Conservation (phyloP, 2,329 filamentous ascomycete species). For the Sporothrix humicola region DNA sequence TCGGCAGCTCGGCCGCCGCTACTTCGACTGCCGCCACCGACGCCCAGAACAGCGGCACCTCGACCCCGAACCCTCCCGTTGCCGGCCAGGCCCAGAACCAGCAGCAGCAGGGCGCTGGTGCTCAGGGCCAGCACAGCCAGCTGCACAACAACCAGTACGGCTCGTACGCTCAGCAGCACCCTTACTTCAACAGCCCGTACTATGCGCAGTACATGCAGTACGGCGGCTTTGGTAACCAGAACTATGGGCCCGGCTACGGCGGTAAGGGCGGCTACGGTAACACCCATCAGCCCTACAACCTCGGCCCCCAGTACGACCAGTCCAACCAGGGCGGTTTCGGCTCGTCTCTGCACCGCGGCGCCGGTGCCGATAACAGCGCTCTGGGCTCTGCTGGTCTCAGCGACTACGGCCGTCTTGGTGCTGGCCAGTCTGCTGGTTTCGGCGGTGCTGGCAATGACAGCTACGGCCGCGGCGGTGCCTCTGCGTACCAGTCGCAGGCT, state of each 20-base stretch:
- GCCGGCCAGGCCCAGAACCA: conserved; percentile 52
- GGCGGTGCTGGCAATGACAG: conserved; percentile 53
- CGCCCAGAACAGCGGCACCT: conserved; percentile 83
- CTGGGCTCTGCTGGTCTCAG: conserved; percentile 55
- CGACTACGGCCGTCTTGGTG: conserved; percentile 60
- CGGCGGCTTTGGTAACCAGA: conserved; percentile 50
- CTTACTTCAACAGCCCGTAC: conserved; percentile 67
- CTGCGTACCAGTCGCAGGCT: conserved; percentile 60
- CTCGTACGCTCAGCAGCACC: conserved; percentile 51
- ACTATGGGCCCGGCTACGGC: conserved; percentile 59
- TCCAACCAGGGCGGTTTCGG: conserved; percentile 55
- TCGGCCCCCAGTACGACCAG: conserved; percentile 64
- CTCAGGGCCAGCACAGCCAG: conserved; percentile 45
- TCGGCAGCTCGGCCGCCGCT: conserved; percentile 52
- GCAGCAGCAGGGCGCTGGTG: conserved; percentile 42
- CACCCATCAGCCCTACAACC: conserved; percentile 60
- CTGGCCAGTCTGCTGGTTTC: conserved; percentile 59
- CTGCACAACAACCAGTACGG: conserved; percentile 41
- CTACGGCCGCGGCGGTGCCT: conserved; percentile 59
- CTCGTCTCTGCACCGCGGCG: conserved; percentile 57
- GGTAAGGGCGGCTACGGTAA: conserved; percentile 63
- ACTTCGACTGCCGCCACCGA: conserved; percentile 58
- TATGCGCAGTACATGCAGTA: conserved; percentile 64
- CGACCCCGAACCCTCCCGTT: conserved; percentile 79
- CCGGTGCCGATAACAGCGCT: conserved; percentile 53